Evolutionary conservation across 1,284 basidiomycete genomes (phyloP).

Genomic region (Papiliotrema terrestris): DNA sequence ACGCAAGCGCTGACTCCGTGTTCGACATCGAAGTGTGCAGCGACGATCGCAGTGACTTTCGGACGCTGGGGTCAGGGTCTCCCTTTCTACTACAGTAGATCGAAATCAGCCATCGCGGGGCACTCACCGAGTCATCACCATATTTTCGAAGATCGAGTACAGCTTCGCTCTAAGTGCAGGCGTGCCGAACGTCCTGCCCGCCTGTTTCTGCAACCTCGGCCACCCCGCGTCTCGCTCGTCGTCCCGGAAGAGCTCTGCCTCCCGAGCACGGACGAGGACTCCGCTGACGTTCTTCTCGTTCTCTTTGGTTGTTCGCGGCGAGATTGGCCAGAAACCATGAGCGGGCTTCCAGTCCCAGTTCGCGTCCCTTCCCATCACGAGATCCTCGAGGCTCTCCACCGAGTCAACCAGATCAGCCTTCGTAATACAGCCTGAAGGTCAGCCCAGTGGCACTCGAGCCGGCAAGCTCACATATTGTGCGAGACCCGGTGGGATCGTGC

Average conservation of each 20-base stretch:
- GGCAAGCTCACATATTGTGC: conserved; percentile 9
- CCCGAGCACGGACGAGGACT: background rate
- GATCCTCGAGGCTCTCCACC: conserved; percentile 4
- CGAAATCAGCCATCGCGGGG: background rate
- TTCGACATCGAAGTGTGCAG: background rate
- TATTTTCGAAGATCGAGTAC: background rate
- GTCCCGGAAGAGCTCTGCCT: conserved; percentile 9
- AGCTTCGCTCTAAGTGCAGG: background rate
- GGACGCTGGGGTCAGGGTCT: background rate
- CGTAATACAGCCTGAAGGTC: conserved; percentile 20
- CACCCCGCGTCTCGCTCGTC: conserved; percentile 1
- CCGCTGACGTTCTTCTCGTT: background rate
- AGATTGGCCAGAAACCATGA: conserved; percentile 13
- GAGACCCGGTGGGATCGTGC: conserved; percentile 11
- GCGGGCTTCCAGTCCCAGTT: conserved; percentile 5
- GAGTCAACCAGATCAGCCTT: conserved; percentile 18
- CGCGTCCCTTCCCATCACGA: conserved; percentile 1
- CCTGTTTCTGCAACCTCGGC: conserved; percentile 4
- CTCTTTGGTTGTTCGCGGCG: conserved; percentile 7
- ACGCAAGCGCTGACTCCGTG: background rate
- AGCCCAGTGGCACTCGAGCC: no score
- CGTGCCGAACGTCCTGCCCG: background rate
- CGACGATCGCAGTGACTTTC: background rate
- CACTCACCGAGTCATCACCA: conserved; percentile 9
- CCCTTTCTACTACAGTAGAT: no score